A percentile compares a stretch with the other conserved stretches of the same genome.
Evolutionary conservation across 352 stramenopile genomes (phyloP).

Genomic region (Globisporangium recalcitrans): DNA sequence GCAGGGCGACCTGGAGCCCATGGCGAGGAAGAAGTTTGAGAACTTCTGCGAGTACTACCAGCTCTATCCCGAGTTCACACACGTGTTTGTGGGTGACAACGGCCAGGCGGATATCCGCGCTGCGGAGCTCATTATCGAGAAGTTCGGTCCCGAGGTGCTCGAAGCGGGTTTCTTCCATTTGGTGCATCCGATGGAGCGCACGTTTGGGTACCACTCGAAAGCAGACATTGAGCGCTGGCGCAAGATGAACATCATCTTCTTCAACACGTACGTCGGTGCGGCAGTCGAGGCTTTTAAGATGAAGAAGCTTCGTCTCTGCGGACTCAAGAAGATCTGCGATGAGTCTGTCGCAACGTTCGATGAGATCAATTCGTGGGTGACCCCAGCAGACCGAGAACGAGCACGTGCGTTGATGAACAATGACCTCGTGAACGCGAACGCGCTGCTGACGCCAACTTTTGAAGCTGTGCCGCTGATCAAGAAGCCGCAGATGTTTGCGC

Average conservation of each 20-base stretch:
- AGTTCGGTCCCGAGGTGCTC: slow-evolving; percentile 55
- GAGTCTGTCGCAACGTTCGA: slow-evolving; percentile 50
- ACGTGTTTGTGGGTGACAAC: slow-evolving; percentile 99
- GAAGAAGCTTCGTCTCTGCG: slow-evolving; percentile 59
- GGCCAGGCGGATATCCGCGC: slow-evolving; percentile 91
- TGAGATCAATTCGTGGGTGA: slow-evolving; percentile 51
- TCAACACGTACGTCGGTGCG: slow-evolving; percentile 87
- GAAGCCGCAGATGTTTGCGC: slow-evolving; percentile 57
- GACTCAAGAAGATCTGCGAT: slow-evolving; percentile 67
- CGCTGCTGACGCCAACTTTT: slow-evolving; percentile 36
- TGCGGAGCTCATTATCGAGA: slow-evolving; percentile 85
- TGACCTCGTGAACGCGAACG: slow-evolving; percentile 60
- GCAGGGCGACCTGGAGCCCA: slow-evolving; percentile 92
- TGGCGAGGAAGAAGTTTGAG: slow-evolving; percentile 97
- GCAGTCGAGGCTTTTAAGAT: slow-evolving; percentile 71
- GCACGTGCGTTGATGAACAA: slow-evolving; percentile 59
- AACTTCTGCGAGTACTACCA: slow-evolving; percentile 92
- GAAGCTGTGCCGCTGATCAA: slow-evolving; percentile 30
- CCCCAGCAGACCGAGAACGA: slow-evolving; percentile 49
- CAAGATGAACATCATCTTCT: slow-evolving; percentile 89
- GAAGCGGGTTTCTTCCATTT: slow-evolving; percentile 88
- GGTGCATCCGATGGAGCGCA: slow-evolving; percentile 82
- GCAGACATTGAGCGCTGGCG: slow-evolving; percentile 72
- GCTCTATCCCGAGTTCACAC: slow-evolving; percentile 97
- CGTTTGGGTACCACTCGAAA: slow-evolving; percentile 75